phyloP scores from a whole-genome alignment of 495 filamentous ascomycete genomes.

The Choiromyces venosus region DNA sequence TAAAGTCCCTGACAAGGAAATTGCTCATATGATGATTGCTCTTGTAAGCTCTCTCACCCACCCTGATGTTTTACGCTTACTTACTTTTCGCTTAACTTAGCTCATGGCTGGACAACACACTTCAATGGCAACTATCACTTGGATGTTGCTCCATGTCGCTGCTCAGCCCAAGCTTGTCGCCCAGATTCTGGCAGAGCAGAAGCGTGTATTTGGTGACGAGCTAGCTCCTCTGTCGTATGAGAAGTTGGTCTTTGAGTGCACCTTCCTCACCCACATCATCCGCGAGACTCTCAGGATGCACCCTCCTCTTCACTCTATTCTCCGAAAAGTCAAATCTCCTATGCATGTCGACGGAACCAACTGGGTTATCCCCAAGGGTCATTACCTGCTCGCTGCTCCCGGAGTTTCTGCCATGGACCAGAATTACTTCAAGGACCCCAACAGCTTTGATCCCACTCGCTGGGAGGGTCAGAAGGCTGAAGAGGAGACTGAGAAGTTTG shows the following conservation, averaged over 20 bases:
- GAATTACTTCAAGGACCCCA: constrained; percentile 73
- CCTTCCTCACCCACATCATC: constrained; percentile 64
- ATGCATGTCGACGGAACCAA: constrained; percentile 72
- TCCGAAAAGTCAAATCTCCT: constrained; percentile 76
- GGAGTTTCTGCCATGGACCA: constrained; percentile 65
- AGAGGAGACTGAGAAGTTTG: constrained; percentile 69
- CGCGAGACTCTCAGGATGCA: constrained; percentile 78
- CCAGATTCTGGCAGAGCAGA: constrained; percentile 70
- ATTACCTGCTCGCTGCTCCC: constrained; percentile 74
- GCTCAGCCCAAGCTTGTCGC: constrained; percentile 66
- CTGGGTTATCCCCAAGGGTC: constrained; percentile 68
- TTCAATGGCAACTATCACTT: constrained; percentile 71
- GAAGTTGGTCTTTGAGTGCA: constrained; percentile 58
- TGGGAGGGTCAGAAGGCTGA: constrained; percentile 63
- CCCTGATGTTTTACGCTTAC: background rate
- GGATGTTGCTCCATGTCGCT: constrained; percentile 75
- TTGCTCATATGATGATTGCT: constrained; percentile 89
- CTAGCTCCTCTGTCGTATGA: constrained; percentile 62
- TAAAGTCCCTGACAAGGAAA: constrained; percentile 67
- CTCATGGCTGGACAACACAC: constrained; percentile 89
- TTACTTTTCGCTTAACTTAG: background rate
- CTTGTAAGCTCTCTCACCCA: constrained; percentile 42
- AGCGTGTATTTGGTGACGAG: constrained; percentile 55
- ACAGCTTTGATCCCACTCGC: constrained; percentile 78
- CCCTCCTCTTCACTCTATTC: constrained; percentile 75